Conservation (phyloP, 805 yeast species). For the Myxozyma neglecta region DNA sequence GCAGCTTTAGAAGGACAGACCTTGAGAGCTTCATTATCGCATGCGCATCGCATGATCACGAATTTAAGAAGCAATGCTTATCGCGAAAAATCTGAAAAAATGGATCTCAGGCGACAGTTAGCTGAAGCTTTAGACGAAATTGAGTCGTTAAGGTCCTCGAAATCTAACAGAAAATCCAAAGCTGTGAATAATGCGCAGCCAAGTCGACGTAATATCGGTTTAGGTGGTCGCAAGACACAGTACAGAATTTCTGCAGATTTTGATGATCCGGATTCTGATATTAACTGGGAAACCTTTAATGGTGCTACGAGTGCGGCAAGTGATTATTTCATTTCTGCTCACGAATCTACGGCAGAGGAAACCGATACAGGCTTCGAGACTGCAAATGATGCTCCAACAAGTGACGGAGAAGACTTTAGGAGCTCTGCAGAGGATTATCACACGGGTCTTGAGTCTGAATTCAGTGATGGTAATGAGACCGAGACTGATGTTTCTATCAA, state of each 20-base stretch:
- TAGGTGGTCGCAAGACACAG: conserved; percentile 15
- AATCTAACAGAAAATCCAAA: conserved; percentile 5
- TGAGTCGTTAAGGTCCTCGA: conserved; percentile 17
- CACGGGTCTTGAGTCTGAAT: conserved; percentile 37
- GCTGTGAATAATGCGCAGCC: neutral
- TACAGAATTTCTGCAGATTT: conserved; percentile 21
- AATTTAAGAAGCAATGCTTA: conserved; percentile 54
- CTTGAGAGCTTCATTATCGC: conserved; percentile 59
- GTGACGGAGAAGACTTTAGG: conserved; percentile 31
- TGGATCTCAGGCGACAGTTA: conserved; percentile 40
- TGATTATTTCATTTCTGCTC: conserved; percentile 33
- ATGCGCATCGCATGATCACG: conserved; percentile 63
- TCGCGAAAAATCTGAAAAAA: conserved; percentile 48
- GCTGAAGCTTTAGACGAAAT: conserved; percentile 36
- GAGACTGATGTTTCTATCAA: conserved; percentile 36
- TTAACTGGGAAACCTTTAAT: conserved; percentile 32
- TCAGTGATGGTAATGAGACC: conserved; percentile 36
- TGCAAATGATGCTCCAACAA: conserved; percentile 34
- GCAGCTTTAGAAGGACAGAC: conserved; percentile 62
- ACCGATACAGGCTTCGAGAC: conserved; percentile 32
- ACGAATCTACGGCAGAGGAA: conserved; percentile 33
- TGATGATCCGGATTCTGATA: conserved; percentile 19
- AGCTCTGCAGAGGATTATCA: conserved; percentile 29
- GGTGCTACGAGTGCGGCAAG: conserved; percentile 20
- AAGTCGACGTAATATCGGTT: conserved; percentile 11